phyloP scores from a whole-genome alignment of 2,329 filamentous ascomycete species.

The Colletotrichum sp. region DNA sequence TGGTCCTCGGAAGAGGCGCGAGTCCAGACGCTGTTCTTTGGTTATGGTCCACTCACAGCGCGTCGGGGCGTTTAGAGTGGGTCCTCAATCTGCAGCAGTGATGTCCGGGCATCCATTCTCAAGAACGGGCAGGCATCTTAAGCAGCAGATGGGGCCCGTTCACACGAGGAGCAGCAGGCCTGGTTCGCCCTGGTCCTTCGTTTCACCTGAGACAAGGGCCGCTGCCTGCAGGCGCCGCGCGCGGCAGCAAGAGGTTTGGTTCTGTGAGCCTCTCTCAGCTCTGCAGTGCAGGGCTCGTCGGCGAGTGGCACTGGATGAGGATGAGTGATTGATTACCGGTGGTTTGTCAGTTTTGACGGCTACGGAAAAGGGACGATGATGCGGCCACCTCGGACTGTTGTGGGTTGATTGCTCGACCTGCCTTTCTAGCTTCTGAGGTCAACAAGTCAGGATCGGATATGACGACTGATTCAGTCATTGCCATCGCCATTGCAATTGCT shows the following conservation, averaged over 20 bases:
- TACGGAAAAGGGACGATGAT: neutral
- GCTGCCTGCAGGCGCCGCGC: conserved; percentile 4
- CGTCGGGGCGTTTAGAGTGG: neutral
- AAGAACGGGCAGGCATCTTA: neutral
- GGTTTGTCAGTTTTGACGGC: neutral
- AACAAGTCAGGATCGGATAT: neutral
- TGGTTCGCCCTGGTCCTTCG: conserved; percentile 1
- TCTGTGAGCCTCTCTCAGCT: neutral
- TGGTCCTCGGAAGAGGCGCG: neutral
- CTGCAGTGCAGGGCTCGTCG: neutral
- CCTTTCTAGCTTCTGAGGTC: neutral
- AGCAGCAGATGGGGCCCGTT: neutral
- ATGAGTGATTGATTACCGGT: neutral
- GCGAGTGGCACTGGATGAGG: neutral
- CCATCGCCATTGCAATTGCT: neutral
- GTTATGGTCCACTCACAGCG: neutral
- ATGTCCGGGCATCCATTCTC: neutral
- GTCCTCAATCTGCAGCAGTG: neutral
- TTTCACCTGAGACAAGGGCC: conserved; percentile 22
- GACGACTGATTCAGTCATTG: neutral
- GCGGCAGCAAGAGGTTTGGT: neutral
- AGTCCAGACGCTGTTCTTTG: neutral
- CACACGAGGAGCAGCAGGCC: neutral
- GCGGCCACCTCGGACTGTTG: neutral
- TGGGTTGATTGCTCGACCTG: neutral